Percentiles rank a stretch among this genome's conserved stretches.
Conservation (phyloP, 202 grass and related monocot genomes). For the Hordeum pubiflorum region DNA sequence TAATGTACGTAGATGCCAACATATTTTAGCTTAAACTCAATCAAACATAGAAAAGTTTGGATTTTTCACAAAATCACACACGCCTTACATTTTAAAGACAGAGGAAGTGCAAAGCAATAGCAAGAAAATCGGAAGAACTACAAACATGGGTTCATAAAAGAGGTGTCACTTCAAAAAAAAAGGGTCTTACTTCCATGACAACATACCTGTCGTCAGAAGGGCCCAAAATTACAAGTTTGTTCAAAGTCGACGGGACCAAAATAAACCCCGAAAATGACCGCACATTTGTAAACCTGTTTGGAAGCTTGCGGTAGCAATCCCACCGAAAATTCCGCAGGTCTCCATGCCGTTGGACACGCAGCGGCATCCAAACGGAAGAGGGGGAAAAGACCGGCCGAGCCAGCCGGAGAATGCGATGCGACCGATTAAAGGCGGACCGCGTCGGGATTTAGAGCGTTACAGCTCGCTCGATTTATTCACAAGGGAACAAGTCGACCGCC, state of each 20-base stretch:
- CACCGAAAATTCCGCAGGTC: neutral
- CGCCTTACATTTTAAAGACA: too few relatives aligned
- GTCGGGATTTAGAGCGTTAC: constrained; percentile 3
- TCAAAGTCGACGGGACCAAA: neutral
- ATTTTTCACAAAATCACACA: too few relatives aligned
- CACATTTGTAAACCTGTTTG: neutral
- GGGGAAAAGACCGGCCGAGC: neutral
- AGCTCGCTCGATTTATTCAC: neutral
- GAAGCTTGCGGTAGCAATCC: neutral
- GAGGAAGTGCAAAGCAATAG: too few relatives aligned
- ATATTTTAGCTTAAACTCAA: too few relatives aligned
- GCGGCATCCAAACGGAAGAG: neutral
- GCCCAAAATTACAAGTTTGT: neutral
- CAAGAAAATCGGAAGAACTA: too few relatives aligned
- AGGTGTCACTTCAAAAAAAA: neutral
- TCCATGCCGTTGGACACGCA: neutral
- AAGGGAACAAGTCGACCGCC: neutral
- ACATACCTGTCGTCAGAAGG: neutral
- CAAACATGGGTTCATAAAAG: too few relatives aligned
- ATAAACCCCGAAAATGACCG: neutral
- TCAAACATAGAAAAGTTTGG: too few relatives aligned
- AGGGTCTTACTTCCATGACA: neutral
- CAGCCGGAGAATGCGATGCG: neutral
- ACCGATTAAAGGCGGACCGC: neutral
- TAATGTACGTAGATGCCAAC: too few relatives aligned